A percentile compares a stretch with the other conserved stretches of the same genome.
Conservation (phyloP, 495 filamentous ascomycete genomes). For the Rostrohypoxylon terebratum region DNA sequence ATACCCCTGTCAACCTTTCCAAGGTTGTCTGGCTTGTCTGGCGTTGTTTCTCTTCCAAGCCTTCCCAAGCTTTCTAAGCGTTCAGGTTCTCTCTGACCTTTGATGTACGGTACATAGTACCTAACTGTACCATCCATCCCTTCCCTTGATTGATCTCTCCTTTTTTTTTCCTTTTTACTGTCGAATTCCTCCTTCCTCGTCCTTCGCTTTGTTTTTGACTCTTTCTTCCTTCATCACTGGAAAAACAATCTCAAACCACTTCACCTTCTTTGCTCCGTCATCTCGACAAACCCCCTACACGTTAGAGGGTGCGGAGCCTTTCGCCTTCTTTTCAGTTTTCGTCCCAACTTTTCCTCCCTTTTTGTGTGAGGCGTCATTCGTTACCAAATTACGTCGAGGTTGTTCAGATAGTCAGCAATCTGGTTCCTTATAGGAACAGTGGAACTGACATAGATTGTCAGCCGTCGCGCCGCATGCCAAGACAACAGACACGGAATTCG, state of each 20-base stretch:
- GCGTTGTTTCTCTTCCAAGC: slow-evolving; percentile 36
- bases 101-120: slow-evolving; percentile 10
- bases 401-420: slow-evolving; percentile 22
- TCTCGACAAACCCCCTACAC: slow-evolving; percentile 30
- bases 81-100: not conserved
- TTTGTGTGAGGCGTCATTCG: slow-evolving; percentile 42
- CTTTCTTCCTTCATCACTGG: slow-evolving; percentile 35
- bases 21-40: slow-evolving; percentile 8
- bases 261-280: slow-evolving; percentile 35
- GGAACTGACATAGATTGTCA: slow-evolving; percentile 41
- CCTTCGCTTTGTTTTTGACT: slow-evolving; percentile 40
- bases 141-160: slow-evolving; percentile 36
- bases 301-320: slow-evolving; percentile 35
- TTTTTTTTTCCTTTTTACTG: slow-evolving; percentile 42
- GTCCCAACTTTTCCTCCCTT: slow-evolving; percentile 29
- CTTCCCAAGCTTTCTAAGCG: slow-evolving; percentile 12
- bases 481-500: slow-evolving; percentile 38
- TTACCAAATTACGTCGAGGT: slow-evolving; percentile 34
- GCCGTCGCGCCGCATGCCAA: slow-evolving; percentile 45
- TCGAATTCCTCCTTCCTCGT: slow-evolving; percentile 39
- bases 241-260: slow-evolving; percentile 22
- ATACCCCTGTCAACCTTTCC: slow-evolving; percentile 35
- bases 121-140: slow-evolving; percentile 3
- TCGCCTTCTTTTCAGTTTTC: slow-evolving; percentile 28
- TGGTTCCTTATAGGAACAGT: slow-evolving; percentile 22